phyloP scores from a whole-genome alignment of 1,139 yeast genomes.

The Yamadazyma siamensis region DNA sequence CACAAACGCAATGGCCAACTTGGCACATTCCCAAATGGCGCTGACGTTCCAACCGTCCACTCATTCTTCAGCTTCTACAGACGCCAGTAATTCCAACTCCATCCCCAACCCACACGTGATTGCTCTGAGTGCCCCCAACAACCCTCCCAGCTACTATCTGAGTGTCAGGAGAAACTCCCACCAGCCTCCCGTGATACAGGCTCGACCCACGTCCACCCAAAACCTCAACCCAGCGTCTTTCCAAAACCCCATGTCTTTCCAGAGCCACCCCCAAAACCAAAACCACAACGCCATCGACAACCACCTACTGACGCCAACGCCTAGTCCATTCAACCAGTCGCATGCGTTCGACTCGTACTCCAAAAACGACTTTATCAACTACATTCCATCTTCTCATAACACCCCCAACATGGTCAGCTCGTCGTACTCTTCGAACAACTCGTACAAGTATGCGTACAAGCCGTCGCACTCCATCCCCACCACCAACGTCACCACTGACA shows the following conservation, averaged over 20 bases:
- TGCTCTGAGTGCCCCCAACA: constrained; percentile 11
- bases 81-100: neutral
- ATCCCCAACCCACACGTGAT: constrained; percentile 1
- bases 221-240: neutral
- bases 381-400: constrained; percentile 47
- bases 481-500: constrained; percentile 15
- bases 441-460: constrained; percentile 20
- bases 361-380: constrained; percentile 25
- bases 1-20: too few relatives aligned
- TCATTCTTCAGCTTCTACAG: neutral
- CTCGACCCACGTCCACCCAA: neutral
- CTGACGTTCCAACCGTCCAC: neutral
- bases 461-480: constrained; percentile 19
- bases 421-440: constrained; percentile 43
- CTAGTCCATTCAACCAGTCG: constrained; percentile 4
- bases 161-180: constrained; percentile 1
- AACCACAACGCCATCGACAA: constrained; percentile 1
- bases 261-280: neutral
- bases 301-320: constrained; percentile 1
- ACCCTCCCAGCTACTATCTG: constrained; percentile 13
- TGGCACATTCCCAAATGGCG: neutral
- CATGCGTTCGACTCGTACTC: constrained; percentile 5
- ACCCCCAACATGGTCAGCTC: constrained; percentile 53
- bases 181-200: constrained; percentile 1
- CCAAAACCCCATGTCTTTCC: neutral